Evolutionary conservation across 2,329 filamentous ascomycete species (phyloP), one percentile per base, ranked within the genome.

Genomic region (Amesomyces nigricolor): DNA sequence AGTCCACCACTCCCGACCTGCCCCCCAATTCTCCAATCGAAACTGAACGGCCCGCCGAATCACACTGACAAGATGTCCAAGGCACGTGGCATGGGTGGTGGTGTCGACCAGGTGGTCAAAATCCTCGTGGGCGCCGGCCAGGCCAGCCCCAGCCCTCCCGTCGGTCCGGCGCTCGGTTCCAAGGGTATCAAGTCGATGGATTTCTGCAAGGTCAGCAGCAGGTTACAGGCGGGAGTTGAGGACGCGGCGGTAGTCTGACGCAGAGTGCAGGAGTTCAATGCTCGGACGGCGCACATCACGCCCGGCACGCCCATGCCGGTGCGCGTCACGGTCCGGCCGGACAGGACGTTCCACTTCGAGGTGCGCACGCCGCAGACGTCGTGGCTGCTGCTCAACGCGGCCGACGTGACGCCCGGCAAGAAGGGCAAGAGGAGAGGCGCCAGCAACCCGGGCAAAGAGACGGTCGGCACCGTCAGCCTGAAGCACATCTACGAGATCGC

Each of bases 141-240:
- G 73, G 94, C 94, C 58, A 92, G 86, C 67, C 94, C 94, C 30
- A 95, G 91, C 74, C 94, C 94, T 35, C 94, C 94, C 4, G 91
- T 99, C 67, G 94, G 94, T 78, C 94, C 94, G 56, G 94, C 94
- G 52, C 81, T 99, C 62, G 94, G 94, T 75, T 92, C 87, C 72
- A 97, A 96, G 78, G 94, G 94, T 78, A 88, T 99, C 60, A 99
- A 99, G 78, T 95, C 89, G 56, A 99, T 99, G 87, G 94, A 99
- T 75, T 99, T 97, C 72, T 97, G 94, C 84, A 97, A 97, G 81
- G 92, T 95, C 58, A 58, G 71, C 46, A 49, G 35, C 44, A 13
- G 38, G 29, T 9, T n/a, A 13, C 16, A 6, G 14, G 26, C 7
- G 7, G 29, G 30, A 4, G 1, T 11, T 39, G 2, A 17, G 16